A percentile compares a stretch with the other conserved stretches of the same genome.
phyloP scores from a whole-genome alignment of 2,329 filamentous ascomycete genomes.

The Pseudogymnoascus sp. region DNA sequence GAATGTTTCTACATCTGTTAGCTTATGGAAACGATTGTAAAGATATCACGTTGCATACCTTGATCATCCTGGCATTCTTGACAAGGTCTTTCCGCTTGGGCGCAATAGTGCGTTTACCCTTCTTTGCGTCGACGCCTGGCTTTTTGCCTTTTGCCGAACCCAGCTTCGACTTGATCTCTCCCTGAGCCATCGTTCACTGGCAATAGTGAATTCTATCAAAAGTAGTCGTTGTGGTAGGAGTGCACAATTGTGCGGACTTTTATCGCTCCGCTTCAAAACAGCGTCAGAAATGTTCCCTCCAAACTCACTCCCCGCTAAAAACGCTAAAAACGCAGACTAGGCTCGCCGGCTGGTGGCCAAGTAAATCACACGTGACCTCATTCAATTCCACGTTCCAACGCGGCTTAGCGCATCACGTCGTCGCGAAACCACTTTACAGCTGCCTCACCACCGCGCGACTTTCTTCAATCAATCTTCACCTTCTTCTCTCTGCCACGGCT shows the following conservation, averaged over 20 bases:
- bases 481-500: not conserved
- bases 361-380: not conserved
- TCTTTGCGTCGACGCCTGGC: conserved; percentile 39
- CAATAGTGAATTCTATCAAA: not conserved
- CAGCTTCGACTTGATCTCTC: conserved; percentile 25
- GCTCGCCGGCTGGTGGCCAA: not conserved
- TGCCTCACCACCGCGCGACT: conserved; percentile 4
- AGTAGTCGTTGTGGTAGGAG: not conserved
- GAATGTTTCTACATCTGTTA: conserved; percentile 45
- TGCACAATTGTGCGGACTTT: not conserved
- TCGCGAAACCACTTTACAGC: conserved; percentile 4
- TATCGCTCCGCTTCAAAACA: not conserved
- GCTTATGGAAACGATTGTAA: not conserved
- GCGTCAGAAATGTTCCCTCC: not conserved
- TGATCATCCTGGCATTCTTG: conserved; percentile 53
- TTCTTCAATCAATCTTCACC: not conserved
- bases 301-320: not conserved
- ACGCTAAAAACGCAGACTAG: not conserved
- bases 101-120: conserved; percentile 53
- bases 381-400: not conserved
- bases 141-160: conserved; percentile 23
- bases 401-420: conserved; percentile 4
- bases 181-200: conserved; percentile 26
- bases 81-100: conserved; percentile 56
- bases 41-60: conserved; percentile 32